Evolutionary conservation across 257 asterid species (phyloP).

Genomic region (Thymus quinquecostatus): DNA sequence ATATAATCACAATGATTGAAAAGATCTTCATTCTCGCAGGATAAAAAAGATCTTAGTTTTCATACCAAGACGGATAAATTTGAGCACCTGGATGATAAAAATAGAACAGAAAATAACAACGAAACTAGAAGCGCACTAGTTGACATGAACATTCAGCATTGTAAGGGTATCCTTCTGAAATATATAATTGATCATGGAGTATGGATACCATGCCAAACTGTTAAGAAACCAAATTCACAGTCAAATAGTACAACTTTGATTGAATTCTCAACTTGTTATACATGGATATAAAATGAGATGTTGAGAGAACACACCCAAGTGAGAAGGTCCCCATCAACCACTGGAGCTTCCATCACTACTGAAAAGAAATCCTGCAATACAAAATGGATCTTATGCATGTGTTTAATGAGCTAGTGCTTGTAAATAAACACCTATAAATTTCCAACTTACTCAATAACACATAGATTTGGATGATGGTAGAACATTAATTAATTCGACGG

Average conservation of each 20-base stretch:
- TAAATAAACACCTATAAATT: conserved; percentile 3
- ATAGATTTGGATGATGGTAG: conserved; percentile 6
- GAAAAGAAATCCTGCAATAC: conserved; percentile 84
- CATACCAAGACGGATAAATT: not conserved
- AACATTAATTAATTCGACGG: conserved; percentile 10
- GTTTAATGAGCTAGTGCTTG: conserved; percentile 8
- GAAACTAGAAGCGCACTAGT: not conserved
- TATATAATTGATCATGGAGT: not conserved
- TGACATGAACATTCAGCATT: not conserved
- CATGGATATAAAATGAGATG: conserved; percentile 6
- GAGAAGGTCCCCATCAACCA: conserved; percentile 93
- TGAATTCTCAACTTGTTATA: conserved; percentile 1
- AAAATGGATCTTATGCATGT: conserved; percentile 18
- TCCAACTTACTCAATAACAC: not conserved
- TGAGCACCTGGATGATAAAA: not conserved
- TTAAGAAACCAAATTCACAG: conserved; percentile 1
- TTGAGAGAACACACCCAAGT: conserved; percentile 59
- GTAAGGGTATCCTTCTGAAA: not conserved
- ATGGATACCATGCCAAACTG: not conserved
- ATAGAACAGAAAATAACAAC: not conserved
- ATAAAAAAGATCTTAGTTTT: too few relatives aligned
- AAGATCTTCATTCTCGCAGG: not conserved
- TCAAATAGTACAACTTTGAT: not conserved
- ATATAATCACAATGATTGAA: not conserved
- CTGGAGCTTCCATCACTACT: conserved; percentile 78